phyloP scores from a whole-genome alignment of 2,329 filamentous ascomycete genomes.

The Aspergillus sp. region DNA sequence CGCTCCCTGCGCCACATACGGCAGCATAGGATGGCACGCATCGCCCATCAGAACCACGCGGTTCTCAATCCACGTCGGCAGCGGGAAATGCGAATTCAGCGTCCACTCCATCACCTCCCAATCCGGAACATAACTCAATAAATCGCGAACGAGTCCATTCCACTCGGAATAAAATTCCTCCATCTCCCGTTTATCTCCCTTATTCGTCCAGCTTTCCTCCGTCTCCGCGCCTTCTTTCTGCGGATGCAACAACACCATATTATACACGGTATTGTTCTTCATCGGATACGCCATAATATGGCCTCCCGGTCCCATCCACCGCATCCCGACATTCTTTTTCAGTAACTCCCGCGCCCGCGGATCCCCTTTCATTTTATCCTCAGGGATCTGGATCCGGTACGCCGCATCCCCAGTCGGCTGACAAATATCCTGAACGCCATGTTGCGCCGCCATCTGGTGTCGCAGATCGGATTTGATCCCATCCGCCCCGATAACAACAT shows the following conservation, averaged over 20 bases:
- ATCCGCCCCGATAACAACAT: neutral
- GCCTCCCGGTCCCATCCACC: slow-evolving; percentile 1
- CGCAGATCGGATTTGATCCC: slow-evolving; percentile 1
- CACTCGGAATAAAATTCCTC: neutral
- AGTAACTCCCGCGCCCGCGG: neutral
- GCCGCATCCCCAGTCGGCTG: slow-evolving; percentile 1
- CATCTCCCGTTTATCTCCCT: slow-evolving; percentile 5
- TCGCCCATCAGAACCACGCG: slow-evolving; percentile 2
- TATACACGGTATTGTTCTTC: slow-evolving; percentile 3
- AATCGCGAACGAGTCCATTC: neutral
- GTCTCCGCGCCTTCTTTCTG: slow-evolving; percentile 1
- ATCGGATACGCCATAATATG: slow-evolving; percentile 5
- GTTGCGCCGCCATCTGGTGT: slow-evolving; percentile 5
- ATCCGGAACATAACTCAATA: slow-evolving; percentile 3
- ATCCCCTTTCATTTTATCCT: neutral
- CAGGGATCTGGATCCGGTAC: neutral
- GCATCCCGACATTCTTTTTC: neutral
- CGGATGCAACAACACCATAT: slow-evolving; percentile 1
- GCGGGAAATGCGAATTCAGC: slow-evolving; percentile 4
- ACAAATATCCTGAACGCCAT: neutral
- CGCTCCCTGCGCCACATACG: slow-evolving; percentile 9
- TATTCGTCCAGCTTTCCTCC: slow-evolving; percentile 3
- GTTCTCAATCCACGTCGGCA: slow-evolving; percentile 1
- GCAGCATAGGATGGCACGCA: slow-evolving; percentile 10
- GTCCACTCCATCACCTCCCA: slow-evolving; percentile 7